Evolutionary conservation across 1,284 basidiomycete genomes (phyloP).

Genomic region (Ganoderma lingzhi): DNA sequence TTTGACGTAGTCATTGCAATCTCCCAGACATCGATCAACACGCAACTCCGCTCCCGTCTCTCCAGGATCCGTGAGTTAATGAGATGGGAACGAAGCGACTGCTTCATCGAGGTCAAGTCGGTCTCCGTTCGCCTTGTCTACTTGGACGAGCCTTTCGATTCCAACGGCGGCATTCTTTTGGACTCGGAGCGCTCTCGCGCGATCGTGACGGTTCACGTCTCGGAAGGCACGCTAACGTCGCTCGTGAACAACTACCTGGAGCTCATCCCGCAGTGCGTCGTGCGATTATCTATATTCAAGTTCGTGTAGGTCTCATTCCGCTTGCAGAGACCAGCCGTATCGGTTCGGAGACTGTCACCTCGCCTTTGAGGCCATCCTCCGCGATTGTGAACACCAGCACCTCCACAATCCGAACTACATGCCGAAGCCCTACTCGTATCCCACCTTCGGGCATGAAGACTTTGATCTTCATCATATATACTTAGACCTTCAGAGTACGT

Average conservation of each 20-base stretch:
- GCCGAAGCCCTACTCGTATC: constrained; percentile 18
- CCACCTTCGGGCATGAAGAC: constrained; percentile 10
- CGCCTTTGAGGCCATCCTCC: constrained; percentile 38
- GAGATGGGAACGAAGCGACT: constrained; percentile 37
- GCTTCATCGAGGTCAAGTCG: constrained; percentile 37
- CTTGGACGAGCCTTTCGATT: neutral
- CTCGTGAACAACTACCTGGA: constrained; percentile 10
- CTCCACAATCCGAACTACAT: constrained; percentile 21
- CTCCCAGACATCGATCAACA: constrained; percentile 43
- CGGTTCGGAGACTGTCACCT: constrained; percentile 33
- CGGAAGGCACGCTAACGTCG: constrained; percentile 1
- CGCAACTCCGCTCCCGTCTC: constrained; percentile 33
- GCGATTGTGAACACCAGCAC: constrained; percentile 25
- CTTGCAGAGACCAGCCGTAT: neutral
- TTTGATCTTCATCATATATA: constrained; percentile 35
- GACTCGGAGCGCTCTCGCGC: constrained; percentile 31
- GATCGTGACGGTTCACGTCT: constrained; percentile 37
- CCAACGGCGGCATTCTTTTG: constrained; percentile 10
- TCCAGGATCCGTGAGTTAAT: constrained; percentile 23
- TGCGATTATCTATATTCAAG: neutral
- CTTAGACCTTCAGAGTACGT: constrained; percentile 37
- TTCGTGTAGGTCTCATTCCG: neutral
- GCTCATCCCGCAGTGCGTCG: constrained; percentile 8
- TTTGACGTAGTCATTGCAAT: constrained; percentile 45
- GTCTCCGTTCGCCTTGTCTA: constrained; percentile 35